Conservation (phyloP, 2,329 filamentous ascomycete species). For the Neoarthrinium moseri region DNA sequence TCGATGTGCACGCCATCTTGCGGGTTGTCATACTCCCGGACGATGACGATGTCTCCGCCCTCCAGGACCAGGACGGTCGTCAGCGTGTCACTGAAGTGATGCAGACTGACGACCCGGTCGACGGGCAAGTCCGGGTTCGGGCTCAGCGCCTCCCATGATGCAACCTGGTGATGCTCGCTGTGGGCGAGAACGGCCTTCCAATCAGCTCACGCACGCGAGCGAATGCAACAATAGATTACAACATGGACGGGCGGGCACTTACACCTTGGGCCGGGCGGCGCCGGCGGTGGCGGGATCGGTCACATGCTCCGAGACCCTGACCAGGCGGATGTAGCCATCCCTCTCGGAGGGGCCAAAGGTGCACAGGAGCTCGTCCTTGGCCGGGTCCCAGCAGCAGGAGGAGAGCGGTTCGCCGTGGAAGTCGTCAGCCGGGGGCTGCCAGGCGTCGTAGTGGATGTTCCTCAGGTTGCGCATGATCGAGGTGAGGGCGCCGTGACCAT, state of each 20-base stretch:
- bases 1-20: constrained; percentile 78
- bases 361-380: constrained; percentile 75
- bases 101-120: constrained; percentile 76
- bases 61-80: constrained; percentile 81
- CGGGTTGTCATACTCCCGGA: constrained; percentile 63
- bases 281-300: no score
- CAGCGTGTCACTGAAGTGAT: constrained; percentile 79
- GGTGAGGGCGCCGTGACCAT: background rate
- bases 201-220: constrained; percentile 4
- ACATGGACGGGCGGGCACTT: constrained; percentile 22
- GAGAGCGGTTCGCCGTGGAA: constrained; percentile 55
- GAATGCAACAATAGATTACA: background rate
- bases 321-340: constrained; percentile 71
- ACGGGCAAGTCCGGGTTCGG: constrained; percentile 72
- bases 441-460: constrained; percentile 69
- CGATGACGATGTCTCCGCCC: constrained; percentile 86
- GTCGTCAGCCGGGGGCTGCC: constrained; percentile 53
- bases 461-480: constrained; percentile 81
- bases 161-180: constrained; percentile 45
- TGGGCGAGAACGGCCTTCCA: no score
- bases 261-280: constrained; percentile 37
- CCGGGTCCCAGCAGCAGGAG: constrained; percentile 82
- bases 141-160: constrained; percentile 86
- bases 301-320: constrained; percentile 48
- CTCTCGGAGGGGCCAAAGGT: constrained; percentile 76